Base-by-base conservation (phyloP, 106 monocot species). In the Platanthera zijinensis region DNA sequence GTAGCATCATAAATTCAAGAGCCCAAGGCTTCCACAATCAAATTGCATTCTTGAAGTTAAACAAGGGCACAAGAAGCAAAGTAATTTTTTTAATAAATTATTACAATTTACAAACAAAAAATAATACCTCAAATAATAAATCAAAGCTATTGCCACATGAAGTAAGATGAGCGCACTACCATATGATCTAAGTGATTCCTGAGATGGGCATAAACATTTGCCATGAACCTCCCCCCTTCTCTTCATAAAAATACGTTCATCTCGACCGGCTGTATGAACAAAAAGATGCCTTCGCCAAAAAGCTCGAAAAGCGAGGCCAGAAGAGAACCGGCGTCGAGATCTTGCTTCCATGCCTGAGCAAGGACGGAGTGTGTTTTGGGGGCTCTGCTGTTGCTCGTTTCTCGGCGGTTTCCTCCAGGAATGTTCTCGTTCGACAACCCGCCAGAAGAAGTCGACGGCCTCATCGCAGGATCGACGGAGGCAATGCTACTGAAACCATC, bases 271-370 rank as follows among this genome's bases (percentile, higher is more conserved):
- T 90, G 92, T 18, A 84, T 83, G 66, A 94, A 99, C 10, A 88
- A 86, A 48, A 92, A 78, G 54, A 95, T 86, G 13, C 80, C 85
- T 80, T 99, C 99, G 61, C 99, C 99, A 75, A 99, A 99, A 17
- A 94, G 75, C 72, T 87, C 91, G 59, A 87, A 87, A 30, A 99
- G 67, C 2, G 94, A 92, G 7, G 85, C 76, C 85, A 99, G 63
- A 68, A 99, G 76, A 63, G 75, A 80, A 0, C 94, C 94, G 12
- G 90, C 88, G 70, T 99, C 89, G 46, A 84, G 66, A 54, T 99
- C 94, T 57, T 99, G 94, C 79, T 89, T 99, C 99, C 99, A 99
- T 12, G 99, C 94, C 80, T 87, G 86, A 30, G 81, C 82, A 2
- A 97, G 84, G 47, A 81, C 76, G 0, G 82, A 17, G 9, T 81